These are phyloP conservation scores for Puccinellia tenuiflora DNA, from an alignment of 176 grass and related monocot species.

Conservation along the genomic window DNA sequence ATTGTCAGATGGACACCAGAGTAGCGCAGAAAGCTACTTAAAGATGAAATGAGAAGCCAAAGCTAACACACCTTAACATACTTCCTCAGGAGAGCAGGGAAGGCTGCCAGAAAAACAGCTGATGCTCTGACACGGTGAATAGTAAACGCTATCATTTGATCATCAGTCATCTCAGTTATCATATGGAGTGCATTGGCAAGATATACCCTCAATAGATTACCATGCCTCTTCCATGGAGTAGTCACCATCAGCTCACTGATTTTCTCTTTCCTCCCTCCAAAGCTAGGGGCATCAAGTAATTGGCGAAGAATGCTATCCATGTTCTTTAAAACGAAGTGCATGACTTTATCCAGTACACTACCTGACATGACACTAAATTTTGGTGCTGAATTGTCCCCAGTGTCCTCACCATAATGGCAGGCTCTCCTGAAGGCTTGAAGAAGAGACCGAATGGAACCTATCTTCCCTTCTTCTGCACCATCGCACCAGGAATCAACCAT, in stretches of 20 bases:
- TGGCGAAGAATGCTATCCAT: constrained; percentile 79
- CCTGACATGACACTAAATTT: constrained; percentile 86
- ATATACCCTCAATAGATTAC: constrained; percentile 81
- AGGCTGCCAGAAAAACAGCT: constrained; percentile 79
- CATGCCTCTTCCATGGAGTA: constrained; percentile 69
- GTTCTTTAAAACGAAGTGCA: constrained; percentile 84
- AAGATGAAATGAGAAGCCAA: constrained; percentile 10
- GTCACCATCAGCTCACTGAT: constrained; percentile 57
- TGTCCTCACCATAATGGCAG: constrained; percentile 86
- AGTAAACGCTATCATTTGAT: constrained; percentile 93
- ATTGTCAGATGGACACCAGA: constrained; percentile 8
- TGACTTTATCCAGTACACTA: constrained; percentile 83
- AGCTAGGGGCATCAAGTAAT: constrained; percentile 61
- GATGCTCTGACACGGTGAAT: constrained; percentile 83
- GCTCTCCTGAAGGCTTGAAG: constrained; percentile 76
- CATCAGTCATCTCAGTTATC: constrained; percentile 94
- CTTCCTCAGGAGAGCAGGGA: constrained; percentile 81
- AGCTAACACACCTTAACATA: constrained; percentile 73
- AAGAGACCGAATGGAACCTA: constrained; percentile 60
- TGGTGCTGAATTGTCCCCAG: constrained; percentile 46
- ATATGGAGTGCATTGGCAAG: constrained; percentile 86
- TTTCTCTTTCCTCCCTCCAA: constrained; percentile 78
- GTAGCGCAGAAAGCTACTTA: neutral
- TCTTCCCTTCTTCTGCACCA: constrained; percentile 47
- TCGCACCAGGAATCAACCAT: constrained; percentile 87